Percentiles rank a stretch among this genome's conserved stretches.
Conservation (phyloP, 257 asterid genomes). For the Solanum neorickii region DNA sequence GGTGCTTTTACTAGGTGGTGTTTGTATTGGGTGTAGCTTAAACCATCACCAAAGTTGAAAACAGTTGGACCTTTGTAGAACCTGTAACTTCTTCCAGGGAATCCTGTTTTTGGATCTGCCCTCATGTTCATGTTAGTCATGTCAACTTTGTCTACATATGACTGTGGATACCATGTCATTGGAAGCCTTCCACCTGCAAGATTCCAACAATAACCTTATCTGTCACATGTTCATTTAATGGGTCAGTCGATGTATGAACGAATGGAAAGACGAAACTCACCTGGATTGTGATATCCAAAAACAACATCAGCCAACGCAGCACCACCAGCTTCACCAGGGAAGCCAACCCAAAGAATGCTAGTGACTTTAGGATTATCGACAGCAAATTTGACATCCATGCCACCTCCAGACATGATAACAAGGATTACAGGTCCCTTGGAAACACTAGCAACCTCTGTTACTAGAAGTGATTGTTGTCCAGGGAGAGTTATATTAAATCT, state of each 20-base stretch:
- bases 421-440: conserved; percentile 78
- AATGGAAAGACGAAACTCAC: conserved; percentile 18
- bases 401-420: conserved; percentile 86
- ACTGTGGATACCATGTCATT: conserved; percentile 91
- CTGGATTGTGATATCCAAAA: conserved; percentile 63
- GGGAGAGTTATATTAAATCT: conserved; percentile 70
- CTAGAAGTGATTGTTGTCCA: conserved; percentile 58
- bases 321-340: conserved; percentile 95
- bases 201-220: background rate
- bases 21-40: conserved; percentile 39
- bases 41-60: conserved; percentile 57
- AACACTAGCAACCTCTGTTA: conserved; percentile 53
- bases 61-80: conserved; percentile 70
- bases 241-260: background rate
- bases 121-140: conserved; percentile 93
- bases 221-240: background rate
- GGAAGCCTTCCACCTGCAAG: conserved; percentile 68
- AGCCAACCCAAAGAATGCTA: conserved; percentile 87
- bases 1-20: conserved; percentile 44
- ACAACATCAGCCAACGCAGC: conserved; percentile 68
- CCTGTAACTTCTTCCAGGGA: conserved; percentile 69
- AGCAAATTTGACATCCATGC: conserved; percentile 72
- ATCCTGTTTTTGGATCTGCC: conserved; percentile 47
- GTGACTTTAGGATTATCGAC: conserved; percentile 52
- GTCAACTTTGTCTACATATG: conserved; percentile 38